Percentiles rank a stretch among this genome's conserved stretches.
Conservation (phyloP, 2,329 filamentous ascomycete species). For the Talaromyces verruculosus region DNA sequence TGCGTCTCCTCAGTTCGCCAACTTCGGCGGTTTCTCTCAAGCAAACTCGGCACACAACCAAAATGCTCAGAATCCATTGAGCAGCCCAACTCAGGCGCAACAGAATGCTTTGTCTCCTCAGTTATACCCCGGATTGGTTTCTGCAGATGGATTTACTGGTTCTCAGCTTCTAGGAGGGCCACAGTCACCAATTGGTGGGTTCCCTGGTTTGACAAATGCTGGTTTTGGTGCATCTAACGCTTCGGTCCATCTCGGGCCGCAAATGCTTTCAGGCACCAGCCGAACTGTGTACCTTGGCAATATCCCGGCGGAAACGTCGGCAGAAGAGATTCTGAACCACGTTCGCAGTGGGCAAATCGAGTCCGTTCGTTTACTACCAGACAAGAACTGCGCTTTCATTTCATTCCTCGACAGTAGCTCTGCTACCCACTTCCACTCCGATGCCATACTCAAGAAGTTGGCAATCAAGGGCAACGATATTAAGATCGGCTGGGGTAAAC, state of each 20-base stretch:
- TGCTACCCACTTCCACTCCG: slow-evolving; percentile 97
- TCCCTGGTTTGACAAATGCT: slow-evolving; percentile 62
- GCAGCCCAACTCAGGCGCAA: slow-evolving; percentile 72
- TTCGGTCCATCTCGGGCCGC: slow-evolving; percentile 73
- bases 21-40: slow-evolving; percentile 73
- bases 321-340: slow-evolving; percentile 94
- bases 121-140: slow-evolving; percentile 80
- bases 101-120: slow-evolving; percentile 69
- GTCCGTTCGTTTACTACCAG: slow-evolving; percentile 91
- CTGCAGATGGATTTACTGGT: slow-evolving; percentile 77
- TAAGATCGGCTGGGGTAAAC: slow-evolving; percentile 99
- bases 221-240: slow-evolving; percentile 66
- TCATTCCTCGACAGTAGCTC: slow-evolving; percentile 98
- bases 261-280: slow-evolving; percentile 84
- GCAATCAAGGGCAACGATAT: slow-evolving; percentile 98
- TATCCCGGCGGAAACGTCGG: slow-evolving; percentile 94
- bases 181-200: slow-evolving; percentile 81
- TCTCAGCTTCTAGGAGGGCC: slow-evolving; percentile 77
- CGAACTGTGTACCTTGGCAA: slow-evolving; percentile 97
- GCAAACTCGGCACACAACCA: slow-evolving; percentile 57
- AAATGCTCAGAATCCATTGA: slow-evolving; percentile 60
- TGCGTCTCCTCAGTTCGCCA: slow-evolving; percentile 87
- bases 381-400: slow-evolving; percentile 99
- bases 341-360: slow-evolving; percentile 97
- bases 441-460: slow-evolving; percentile 99